Evolutionary conservation across 148 eudicot genomes (phyloP), one percentile per base, ranked within the genome.

Genomic region (Rhododendron griersonianum): DNA sequence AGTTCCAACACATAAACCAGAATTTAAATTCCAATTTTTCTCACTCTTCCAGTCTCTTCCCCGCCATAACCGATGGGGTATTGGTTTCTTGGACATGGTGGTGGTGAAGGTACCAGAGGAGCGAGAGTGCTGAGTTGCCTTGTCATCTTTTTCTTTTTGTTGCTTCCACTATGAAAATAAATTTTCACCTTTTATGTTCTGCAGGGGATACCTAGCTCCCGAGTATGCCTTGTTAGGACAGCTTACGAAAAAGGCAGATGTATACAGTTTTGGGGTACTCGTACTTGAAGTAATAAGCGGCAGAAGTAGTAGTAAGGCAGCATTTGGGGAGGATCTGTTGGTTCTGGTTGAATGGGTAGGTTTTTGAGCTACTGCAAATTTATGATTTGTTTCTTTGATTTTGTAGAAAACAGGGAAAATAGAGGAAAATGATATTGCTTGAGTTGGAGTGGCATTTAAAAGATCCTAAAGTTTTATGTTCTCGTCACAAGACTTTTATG

Each of bases 131-230:
- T 19, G 7, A 63, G 85, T 35, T n/a, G 28, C 50, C 23, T 18
- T 69, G 0, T 67, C 69, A 48, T 47, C 25, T 44, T 15, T 45
- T 47, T 47, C 25, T 30, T 15, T 69, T 30, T 48, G 39, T 18
- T 67, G 41, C 59, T 83, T 69, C 61, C 53, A 23, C 77, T 83
- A 51, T 48, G 25, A 35, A 53, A n/a, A 11, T 67, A 33, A 25
- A 47, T 47, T 18, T 47, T 83, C 61, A 45, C 30, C 76, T 44
- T 83, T 84, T 47, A 35, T 5, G 48, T 76, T 85, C 76, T 89
- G 87, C 92, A 92, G 94, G 16, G 95, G 94, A 65, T 94, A 94
- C 81, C 82, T 91, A n/a, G 97, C 92, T 75, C 97, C 97, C 0
- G 95, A 94, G 74, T 93, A 91, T 77, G 87, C 86, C 6, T 13